Conservation (phyloP, 768 basidiomycete species). For the Hirschioporus abietinus region DNA sequence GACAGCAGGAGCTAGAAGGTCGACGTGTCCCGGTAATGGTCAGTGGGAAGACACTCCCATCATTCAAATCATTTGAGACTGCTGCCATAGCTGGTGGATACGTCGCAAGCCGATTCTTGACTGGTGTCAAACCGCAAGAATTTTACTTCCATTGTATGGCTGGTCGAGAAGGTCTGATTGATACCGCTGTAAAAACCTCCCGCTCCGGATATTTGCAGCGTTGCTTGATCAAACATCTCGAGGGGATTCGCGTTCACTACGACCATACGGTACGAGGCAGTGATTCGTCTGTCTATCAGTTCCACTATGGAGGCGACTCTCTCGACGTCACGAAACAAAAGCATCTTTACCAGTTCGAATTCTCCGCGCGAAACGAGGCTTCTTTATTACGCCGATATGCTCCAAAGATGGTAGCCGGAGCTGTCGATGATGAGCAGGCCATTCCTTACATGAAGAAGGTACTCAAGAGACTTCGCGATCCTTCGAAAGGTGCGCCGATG, state of each 20-base stretch:
- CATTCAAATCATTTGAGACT: slow-evolving; percentile 97
- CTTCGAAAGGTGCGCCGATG: slow-evolving; percentile 53
- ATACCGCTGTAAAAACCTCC: slow-evolving; percentile 98
- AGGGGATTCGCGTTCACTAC: slow-evolving; percentile 95
- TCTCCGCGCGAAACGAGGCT: slow-evolving; percentile 79
- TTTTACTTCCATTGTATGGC: slow-evolving; percentile 99
- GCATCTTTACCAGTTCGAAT: slow-evolving; percentile 90
- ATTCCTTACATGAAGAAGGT: slow-evolving; percentile 83
- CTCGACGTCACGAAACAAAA: slow-evolving; percentile 97
- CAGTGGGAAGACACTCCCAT: slow-evolving; percentile 95
- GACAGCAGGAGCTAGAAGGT: slow-evolving; percentile 97
- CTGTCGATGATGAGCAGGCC: slow-evolving; percentile 65
- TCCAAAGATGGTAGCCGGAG: slow-evolving; percentile 51
- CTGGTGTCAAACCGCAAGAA: slow-evolving; percentile 96
- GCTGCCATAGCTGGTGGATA: slow-evolving; percentile 97
- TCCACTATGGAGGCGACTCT: slow-evolving; percentile 94
- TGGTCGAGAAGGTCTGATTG: slow-evolving; percentile 96
- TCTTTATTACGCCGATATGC: slow-evolving; percentile 71
- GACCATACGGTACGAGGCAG: slow-evolving; percentile 97
- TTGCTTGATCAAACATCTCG: slow-evolving; percentile 97
- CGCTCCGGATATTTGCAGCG: slow-evolving; percentile 98
- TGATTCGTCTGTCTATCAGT: slow-evolving; percentile 91
- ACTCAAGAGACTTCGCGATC: slow-evolving; percentile 59
- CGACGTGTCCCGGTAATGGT: slow-evolving; percentile 99
- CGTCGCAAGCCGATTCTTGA: slow-evolving; percentile 97